Percentiles rank a stretch among this genome's conserved stretches.
These are phyloP conservation scores for Lentinula edodes DNA, from an alignment of 768 basidiomycete species.

Conservation along the genomic window DNA sequence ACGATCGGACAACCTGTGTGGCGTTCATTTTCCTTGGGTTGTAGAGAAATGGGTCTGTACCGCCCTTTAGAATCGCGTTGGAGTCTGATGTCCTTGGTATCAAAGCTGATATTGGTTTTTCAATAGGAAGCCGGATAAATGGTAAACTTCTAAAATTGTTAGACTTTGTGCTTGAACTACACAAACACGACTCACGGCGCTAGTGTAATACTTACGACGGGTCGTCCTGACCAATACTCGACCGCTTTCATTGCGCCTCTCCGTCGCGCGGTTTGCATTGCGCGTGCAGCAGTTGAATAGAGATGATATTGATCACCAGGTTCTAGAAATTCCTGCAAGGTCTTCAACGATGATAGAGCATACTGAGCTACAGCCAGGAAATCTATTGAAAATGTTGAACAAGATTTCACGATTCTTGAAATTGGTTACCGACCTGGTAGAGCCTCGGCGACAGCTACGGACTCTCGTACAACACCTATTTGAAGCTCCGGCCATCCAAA, in stretches of 20 bases:
- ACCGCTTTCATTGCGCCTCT: conserved; percentile 68
- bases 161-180: conserved; percentile 4
- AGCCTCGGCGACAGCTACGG: conserved; percentile 85
- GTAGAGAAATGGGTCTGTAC: conserved; percentile 83
- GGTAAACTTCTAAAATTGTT: conserved; percentile 47
- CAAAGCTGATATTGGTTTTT: conserved; percentile 61
- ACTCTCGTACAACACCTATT: conserved; percentile 89
- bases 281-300: conserved; percentile 65
- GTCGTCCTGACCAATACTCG: conserved; percentile 84
- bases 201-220: conserved; percentile 74
- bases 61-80: conserved; percentile 48
- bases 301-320: conserved; percentile 78
- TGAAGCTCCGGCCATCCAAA: conserved; percentile 96
- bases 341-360: conserved; percentile 80
- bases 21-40: conserved; percentile 70
- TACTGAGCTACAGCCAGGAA: conserved; percentile 82
- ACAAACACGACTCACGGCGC: conserved; percentile 50
- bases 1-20: conserved; percentile 43
- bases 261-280: conserved; percentile 67
- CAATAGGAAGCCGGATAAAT: conserved; percentile 61
- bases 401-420: background rate
- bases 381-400: conserved; percentile 42
- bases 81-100: conserved; percentile 32
- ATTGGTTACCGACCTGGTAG: conserved; percentile 62
- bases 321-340: conserved; percentile 61